These are phyloP conservation scores for Nicotiana benthamiana DNA, from an alignment of 257 asterid genomes.

Conservation along the genomic window DNA sequence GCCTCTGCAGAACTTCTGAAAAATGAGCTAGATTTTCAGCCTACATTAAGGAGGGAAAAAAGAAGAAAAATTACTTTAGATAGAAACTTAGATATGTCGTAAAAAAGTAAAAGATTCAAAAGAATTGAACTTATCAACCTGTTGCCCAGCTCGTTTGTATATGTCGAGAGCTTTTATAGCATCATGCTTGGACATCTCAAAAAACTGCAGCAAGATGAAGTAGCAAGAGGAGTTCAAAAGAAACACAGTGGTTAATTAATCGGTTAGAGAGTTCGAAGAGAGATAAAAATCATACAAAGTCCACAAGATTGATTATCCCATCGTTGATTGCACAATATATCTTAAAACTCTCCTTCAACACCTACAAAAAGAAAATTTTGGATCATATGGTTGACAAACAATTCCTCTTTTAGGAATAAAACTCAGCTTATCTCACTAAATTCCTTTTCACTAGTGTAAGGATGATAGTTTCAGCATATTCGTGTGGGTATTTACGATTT, in stretches of 20 bases:
- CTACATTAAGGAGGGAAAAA: constrained; percentile 28
- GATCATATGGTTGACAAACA: background rate
- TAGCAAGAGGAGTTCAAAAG: background rate
- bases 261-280: background rate
- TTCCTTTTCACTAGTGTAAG: background rate
- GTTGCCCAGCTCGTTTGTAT: constrained; percentile 70
- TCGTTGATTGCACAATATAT: constrained; percentile 83
- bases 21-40: constrained; percentile 69
- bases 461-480: background rate
- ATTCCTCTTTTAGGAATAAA: background rate
- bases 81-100: background rate
- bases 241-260: background rate
- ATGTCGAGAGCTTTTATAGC: constrained; percentile 69
- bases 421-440: background rate
- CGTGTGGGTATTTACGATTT: background rate
- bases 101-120: background rate
- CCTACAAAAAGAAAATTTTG: constrained; percentile 20
- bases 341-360: constrained; percentile 85
- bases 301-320: constrained; percentile 83
- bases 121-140: constrained; percentile 33
- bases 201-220: constrained; percentile 42
- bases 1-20: constrained; percentile 63
- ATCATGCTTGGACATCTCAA: constrained; percentile 79
- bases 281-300: constrained; percentile 38
- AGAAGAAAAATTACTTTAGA: background rate